Evolutionary conservation across 2,329 filamentous ascomycete species (phyloP), one percentile per base, ranked within the genome.

Genomic region (Fusarium drepaniforme): DNA sequence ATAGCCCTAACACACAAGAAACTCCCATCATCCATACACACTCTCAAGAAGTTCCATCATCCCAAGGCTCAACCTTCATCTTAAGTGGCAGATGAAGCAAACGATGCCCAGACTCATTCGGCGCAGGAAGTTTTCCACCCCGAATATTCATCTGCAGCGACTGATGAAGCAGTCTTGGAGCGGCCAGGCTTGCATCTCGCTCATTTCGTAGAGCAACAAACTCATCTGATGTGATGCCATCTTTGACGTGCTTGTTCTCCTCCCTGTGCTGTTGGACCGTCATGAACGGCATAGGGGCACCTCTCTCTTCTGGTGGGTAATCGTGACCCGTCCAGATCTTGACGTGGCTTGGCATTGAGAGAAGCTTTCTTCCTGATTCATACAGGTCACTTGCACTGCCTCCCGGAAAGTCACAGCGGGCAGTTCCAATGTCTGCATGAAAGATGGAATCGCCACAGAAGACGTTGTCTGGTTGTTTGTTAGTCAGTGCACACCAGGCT

Each of bases 311-410:
- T 0, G 88, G 87, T 0, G 80, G 80, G 68, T 90, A 90, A 72
- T 90, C 89, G 66, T 90, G 89, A 0, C 88, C 88, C 0, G 85
- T 87, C 84, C 87, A 90, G 53, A 90, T 83, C 59, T 84, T 86
- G 51, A 84, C 82, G 33, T 88, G 75, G 2, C 79, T 81, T 0
- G 85, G 84, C 1, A 90, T 49, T 8, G 72, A 64, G 0, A 90
- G 81, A 0, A 90, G 80, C 51, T 80, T 83, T 67, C 73, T 83
- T 0, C 78, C 84, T 1, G 88, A 89, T 4, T 77, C 57, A 66
- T 81, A 90, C 3, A 90, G 82, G 5, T 79, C 79, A 0, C 70
- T 74, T 0, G 87, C 85, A 58, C 81, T 83, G 3, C 89, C 88
- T 2, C 87, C 88, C 0, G 89, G 89, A 62, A 90, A 90, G 68